Evolutionary conservation across 2,329 filamentous ascomycete genomes (phyloP).

Genomic region (Alternaria solani): DNA sequence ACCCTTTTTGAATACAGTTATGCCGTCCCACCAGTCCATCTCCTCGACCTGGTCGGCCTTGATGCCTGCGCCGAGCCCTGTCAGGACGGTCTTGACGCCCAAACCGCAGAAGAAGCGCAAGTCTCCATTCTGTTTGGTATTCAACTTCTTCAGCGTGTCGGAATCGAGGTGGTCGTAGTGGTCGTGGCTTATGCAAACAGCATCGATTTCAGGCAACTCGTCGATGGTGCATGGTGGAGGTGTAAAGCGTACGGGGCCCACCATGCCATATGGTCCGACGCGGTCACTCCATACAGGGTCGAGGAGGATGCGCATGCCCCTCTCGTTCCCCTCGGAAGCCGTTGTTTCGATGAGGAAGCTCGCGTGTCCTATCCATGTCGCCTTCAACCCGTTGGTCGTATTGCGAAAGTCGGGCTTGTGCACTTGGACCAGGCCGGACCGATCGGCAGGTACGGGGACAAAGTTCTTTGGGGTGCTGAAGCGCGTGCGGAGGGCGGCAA

Average conservation of each 20-base stretch:
- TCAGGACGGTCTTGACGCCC: constrained; percentile 50
- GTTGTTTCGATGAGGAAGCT: constrained; percentile 59
- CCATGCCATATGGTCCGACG: constrained; percentile 56
- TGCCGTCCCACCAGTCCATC: constrained; percentile 61
- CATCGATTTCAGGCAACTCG: constrained; percentile 61
- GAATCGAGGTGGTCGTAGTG: constrained; percentile 65
- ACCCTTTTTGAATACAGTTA: constrained; percentile 43
- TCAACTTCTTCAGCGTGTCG: constrained; percentile 54
- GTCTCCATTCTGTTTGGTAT: constrained; percentile 46
- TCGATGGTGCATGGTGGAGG: constrained; percentile 59
- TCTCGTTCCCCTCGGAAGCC: constrained; percentile 29
- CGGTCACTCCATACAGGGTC: constrained; percentile 63
- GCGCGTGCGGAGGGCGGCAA: constrained; percentile 45
- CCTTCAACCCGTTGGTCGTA: constrained; percentile 47
- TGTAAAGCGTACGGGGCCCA: constrained; percentile 62
- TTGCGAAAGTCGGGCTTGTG: constrained; percentile 52
- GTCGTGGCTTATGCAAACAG: constrained; percentile 63
- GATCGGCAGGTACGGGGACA: constrained; percentile 55
- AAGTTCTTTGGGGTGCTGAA: constrained; percentile 54
- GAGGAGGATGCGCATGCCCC: constrained; percentile 58
- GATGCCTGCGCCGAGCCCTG: constrained; percentile 51
- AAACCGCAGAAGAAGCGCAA: constrained; percentile 56
- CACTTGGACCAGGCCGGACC: constrained; percentile 54
- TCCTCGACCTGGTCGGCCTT: constrained; percentile 54
- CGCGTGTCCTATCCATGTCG: constrained; percentile 63